Base-by-base conservation (phyloP, 1,284 basidiomycete species). In the Cystobasidium pallidum region DNA sequence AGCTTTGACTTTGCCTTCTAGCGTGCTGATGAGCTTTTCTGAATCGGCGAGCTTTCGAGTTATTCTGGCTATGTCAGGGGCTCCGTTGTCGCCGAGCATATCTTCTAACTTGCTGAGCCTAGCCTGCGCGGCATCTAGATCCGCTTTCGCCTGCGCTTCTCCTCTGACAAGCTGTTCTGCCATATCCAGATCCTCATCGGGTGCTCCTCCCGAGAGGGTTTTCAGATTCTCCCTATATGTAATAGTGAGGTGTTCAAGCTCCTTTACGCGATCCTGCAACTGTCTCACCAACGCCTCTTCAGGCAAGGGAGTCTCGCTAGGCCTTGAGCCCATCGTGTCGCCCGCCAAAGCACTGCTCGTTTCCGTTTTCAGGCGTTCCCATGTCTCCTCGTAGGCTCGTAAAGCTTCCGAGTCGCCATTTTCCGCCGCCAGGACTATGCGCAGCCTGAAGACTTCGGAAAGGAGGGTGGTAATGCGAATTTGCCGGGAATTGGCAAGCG, bases 401-500 rank as follows among this genome's bases (percentile, higher is more conserved):
- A 94, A 85, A 57, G 92, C 83, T 62, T 91, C 88, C 74, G 88
- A 86, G 39, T 91, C 86, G 6, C 89, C 88, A 2, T 86, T 84
- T 49, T 87, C 83, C 0, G 92, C 91, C 17, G 91, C 92, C 7
- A 95, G 82, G 45, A 87, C 86, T 58, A 90, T 86, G 79, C 90
- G 91, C 74, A 91, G 83, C 36, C 94, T 85, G 57, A 84, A 85
- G 19, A 91, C 83, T 80, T 98, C 91, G 1, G 89, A 90, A 70
- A 87, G 82, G 47, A 97, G 81, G 26, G 88, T 86, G 6, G 81
- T 81, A 61, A 97, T 88, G 28, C 93, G 88, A 76, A 86, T 89
- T 59, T 84, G 84, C 77, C 89, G 88, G 11, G 88, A 86, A 68
- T 89, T 87, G 24, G 88, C 86, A 41, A 94, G 83, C 15, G 84